Evolutionary conservation across 257 asterid species (phyloP).

Genomic region (Jacaranda mimosifolia): DNA sequence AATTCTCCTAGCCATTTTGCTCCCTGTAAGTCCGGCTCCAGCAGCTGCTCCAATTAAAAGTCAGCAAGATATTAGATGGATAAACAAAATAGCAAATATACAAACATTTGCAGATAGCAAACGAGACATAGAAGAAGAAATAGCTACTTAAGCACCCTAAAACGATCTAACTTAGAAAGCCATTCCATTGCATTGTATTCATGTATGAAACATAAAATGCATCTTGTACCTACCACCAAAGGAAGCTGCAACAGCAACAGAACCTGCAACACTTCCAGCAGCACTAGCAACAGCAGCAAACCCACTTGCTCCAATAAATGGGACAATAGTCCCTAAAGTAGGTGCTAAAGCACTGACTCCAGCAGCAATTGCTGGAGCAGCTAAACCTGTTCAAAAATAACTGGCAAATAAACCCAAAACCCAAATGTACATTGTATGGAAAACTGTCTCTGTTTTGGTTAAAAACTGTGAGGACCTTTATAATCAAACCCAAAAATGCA

Average conservation of each 20-base stretch:
- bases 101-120: conserved; percentile 18
- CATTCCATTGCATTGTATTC: conserved; percentile 12
- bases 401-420: conserved; percentile 19
- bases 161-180: conserved; percentile 17
- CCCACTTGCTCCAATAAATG: conserved; percentile 94
- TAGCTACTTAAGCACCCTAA: not conserved
- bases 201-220: conserved; percentile 11
- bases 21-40: conserved; percentile 99
- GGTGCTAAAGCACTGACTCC: conserved; percentile 95
- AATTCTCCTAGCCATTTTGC: conserved; percentile 91
- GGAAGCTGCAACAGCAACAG: conserved; percentile 98
- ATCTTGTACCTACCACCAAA: conserved; percentile 77
- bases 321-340: conserved; percentile 89
- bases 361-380: conserved; percentile 99
- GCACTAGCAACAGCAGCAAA: conserved; percentile 94
- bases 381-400: conserved; percentile 64
- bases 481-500: conserved; percentile 1
- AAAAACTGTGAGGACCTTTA: not conserved
- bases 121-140: conserved; percentile 20
- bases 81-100: conserved; percentile 26
- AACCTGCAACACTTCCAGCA: conserved; percentile 98
- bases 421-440: conserved; percentile 14
- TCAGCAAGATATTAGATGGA: conserved; percentile 30
- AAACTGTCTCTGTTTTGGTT: not conserved
- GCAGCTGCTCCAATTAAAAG: conserved; percentile 70